A percentile compares a stretch with the other conserved stretches of the same genome.
These are phyloP conservation scores for Solanum chmielewskii DNA, from an alignment of 257 asterid species.

Conservation along the genomic window DNA sequence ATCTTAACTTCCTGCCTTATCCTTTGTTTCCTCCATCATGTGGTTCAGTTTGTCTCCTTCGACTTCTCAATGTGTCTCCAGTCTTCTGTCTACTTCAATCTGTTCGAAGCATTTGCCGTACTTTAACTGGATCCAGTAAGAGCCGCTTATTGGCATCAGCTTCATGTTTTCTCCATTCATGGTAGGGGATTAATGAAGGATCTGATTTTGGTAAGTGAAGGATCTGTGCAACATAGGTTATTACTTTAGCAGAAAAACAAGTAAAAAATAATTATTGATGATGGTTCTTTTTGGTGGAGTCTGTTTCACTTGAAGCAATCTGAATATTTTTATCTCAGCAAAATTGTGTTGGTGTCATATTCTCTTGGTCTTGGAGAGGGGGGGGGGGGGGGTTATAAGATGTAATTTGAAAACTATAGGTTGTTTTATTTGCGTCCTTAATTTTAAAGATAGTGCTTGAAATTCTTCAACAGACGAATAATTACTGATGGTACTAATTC, in stretches of 20 bases:
- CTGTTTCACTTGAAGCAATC: not conserved
- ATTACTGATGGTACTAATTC: constrained; percentile 5
- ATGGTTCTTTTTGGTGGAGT: not conserved
- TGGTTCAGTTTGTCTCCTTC: not conserved
- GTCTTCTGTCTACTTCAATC: not conserved
- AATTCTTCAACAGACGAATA: not conserved
- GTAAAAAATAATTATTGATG: not conserved
- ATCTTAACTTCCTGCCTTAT: not conserved
- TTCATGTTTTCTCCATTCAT: not conserved
- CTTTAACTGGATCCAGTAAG: not conserved
- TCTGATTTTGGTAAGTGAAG: not conserved
- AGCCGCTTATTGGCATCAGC: not conserved
- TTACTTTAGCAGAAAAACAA: not conserved
- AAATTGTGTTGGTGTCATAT: not conserved
- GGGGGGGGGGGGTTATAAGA: not conserved
- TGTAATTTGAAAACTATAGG: not conserved
- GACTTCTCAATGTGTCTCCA: not conserved
- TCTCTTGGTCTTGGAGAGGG: not conserved
- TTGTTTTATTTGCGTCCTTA: not conserved
- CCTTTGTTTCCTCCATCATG: not conserved
- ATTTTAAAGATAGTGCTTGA: not conserved
- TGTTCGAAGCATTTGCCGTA: not conserved
- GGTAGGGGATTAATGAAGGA: not conserved
- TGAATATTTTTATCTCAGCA: not conserved
- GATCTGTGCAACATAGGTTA: not conserved